Base-by-base conservation (phyloP, 2,329 filamentous ascomycete species). In the Aspergillus alliaceus region DNA sequence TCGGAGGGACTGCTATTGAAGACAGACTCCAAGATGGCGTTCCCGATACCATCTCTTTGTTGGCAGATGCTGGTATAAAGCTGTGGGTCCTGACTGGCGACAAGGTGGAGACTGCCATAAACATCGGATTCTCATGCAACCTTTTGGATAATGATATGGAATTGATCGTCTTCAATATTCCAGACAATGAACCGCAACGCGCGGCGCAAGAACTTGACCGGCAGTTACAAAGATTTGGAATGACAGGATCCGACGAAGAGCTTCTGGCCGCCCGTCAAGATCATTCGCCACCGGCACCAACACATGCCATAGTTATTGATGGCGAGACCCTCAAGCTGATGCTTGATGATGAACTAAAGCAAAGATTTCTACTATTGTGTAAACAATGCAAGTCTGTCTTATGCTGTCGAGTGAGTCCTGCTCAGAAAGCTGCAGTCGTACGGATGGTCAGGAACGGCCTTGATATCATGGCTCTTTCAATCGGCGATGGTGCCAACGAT, bases 101-200 rank as follows among this genome's bases (percentile, higher is more conserved):
- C 82, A 99, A 98, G 77, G 93, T 98, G 31, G 95, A 99, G 77
- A 99, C 95, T 24, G 95, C 96, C 57, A 99, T 99, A 86, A 99
- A 99, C 78, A 99, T 99, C 71, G 95, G 95, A 2, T 99, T 98
- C 77, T 99, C 96, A 11, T 99, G 96, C 80, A 99, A 99, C 67
- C 82, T 99, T 31, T 84, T 99, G 54, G 92, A 93, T 76, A 99
- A 97, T 74, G 91, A 96, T 65, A 97, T 99, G 95, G 95, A 99
- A 65, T 80, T 99, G 60, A 90, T 99, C 62, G 86, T 96, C 49
- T 82, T 99, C 66, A 96, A 96, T 71, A 83, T 95, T 29, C 85
- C 90, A 1, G 91, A 96, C 62, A 88, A 92, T 54, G 84, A 88
- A 59, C 65, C 89, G 9, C 79, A 81, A 12, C 79, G 80, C 34